Evolutionary conservation across 106 monocot genomes (phyloP), one percentile per base, ranked within the genome.

Genomic region (Gastrodia elata): DNA sequence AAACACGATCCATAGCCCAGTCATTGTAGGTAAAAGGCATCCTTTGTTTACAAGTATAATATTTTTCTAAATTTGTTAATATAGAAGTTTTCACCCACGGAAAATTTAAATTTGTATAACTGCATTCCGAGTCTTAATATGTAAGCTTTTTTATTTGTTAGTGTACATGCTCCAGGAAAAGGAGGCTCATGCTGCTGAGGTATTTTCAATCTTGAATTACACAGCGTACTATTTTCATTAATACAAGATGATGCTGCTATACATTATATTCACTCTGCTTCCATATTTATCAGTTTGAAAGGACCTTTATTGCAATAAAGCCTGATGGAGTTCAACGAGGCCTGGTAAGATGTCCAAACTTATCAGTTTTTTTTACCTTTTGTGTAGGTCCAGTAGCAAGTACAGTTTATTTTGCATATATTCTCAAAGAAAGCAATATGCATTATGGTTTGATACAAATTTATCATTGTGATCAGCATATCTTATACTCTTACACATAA

Each of bases 291-390:
- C 84, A 98, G 97, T 36, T 98, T 64, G 97, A 93, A 39, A 82
- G 90, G 32, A 91, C 97, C 48, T 93, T 98, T 79, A 98, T 98
- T 74, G 97, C 97, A 56, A 98, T 98, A 71, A 98, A 98, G 83
- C 97, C 97, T 65, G 97, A 98, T 82, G 97, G 97, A 75, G 93
- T 98, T 64, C 92, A 98, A 74, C 90, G 97, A 79, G 97, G 97
- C 70, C 76, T 98, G 88, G 93, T 98, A 76, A 80, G 84, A 48
- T 72, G 61, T 67, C 69, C 49, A 44, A 38, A 38, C 25, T 35
- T n/a, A 20, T 5, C 61, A 59, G 3, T 39, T 26, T 0, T 1
- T 2, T 69, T 37, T 40, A 9, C 3, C 0, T 8, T 40, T 40
- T 24, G 25, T 25, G 22, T 35, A 40, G 3, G 39, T 5, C 22